Evolutionary conservation across 805 yeast genomes (phyloP), one percentile per base, ranked within the genome.

Genomic region (Monosporozyma servazzii): DNA sequence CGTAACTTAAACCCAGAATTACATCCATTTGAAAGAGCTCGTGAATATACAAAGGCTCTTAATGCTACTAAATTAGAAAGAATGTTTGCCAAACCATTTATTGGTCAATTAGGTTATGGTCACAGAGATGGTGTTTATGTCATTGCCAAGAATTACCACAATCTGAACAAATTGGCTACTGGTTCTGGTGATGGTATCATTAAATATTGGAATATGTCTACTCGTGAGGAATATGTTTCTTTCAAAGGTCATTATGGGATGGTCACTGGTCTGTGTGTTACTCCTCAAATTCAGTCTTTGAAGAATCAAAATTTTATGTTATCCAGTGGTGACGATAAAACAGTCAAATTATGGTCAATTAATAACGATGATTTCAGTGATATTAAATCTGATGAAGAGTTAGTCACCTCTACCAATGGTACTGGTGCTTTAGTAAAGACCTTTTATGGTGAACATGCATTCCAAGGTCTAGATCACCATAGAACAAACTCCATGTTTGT

Each of bases 41-140:
- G 99, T 64, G 99, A 93, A 69, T 93, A 93, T 63, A 87, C 97
- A 18, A 80, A 90, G 58, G 98, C 98, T 0, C 71, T 93, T 49
- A 91, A 88, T 51, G 98, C 99, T 27, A 90, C 98, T 15, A 93
- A 93, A 66, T 68, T 93, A 71, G 98, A 91, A 65, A 78, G 97
- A 58, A 84, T 93, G 86, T 93, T 93, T 77, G 98, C 99, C 0
- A 90, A 90, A 64, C 99, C 99, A 2, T 93, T 93, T 68, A 76
- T 95, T 20, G 96, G 96, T 0, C 98, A 93, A 65, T 71, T 93
- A 37, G 99, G 99, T 3, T 78, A 80, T 54, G 99, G 99, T 8
- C 99, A 95, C 64, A 74, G 91, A 52, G 99, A 93, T 65, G 98
- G 97, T 53, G 88, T 93, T 13, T 91, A 93, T 68, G 73, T 83